Evolutionary conservation across 2,329 filamentous ascomycete species (phyloP).

Genomic region (Escovopsis sp.): DNA sequence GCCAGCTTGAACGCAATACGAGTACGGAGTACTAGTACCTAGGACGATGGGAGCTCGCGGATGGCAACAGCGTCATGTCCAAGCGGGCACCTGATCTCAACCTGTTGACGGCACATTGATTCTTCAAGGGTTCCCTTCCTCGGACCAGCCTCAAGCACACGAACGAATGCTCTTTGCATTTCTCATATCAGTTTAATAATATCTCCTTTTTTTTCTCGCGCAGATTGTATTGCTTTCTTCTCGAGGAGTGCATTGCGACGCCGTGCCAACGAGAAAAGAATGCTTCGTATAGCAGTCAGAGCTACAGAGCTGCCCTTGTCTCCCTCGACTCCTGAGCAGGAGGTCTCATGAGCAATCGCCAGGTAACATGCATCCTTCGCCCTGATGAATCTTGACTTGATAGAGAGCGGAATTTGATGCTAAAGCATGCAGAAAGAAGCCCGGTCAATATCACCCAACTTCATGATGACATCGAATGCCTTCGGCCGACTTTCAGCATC

Average conservation of each 20-base stretch:
- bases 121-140: too few species aligned
- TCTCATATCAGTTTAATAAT: too few species aligned
- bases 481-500: constrained; percentile 28
- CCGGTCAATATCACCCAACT: neutral
- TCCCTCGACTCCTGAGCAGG: too few species aligned
- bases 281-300: neutral
- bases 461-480: constrained; percentile 31
- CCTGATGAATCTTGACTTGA: neutral
- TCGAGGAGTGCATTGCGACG: too few species aligned
- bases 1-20: neutral
- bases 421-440: neutral
- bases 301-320: neutral
- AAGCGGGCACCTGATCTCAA: neutral
- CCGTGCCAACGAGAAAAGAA: too few species aligned
- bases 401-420: neutral
- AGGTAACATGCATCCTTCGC: neutral
- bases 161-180: too few species aligned
- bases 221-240: too few species aligned
- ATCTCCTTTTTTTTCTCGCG: too few species aligned
- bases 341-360: too few species aligned
- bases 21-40: neutral
- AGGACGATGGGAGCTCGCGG: neutral
- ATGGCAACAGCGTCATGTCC: constrained; percentile 2
- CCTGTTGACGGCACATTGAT: too few species aligned
- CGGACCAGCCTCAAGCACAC: too few species aligned